Conservation (phyloP, 495 filamentous ascomycete species). For the Aspergillus funiculosus region DNA sequence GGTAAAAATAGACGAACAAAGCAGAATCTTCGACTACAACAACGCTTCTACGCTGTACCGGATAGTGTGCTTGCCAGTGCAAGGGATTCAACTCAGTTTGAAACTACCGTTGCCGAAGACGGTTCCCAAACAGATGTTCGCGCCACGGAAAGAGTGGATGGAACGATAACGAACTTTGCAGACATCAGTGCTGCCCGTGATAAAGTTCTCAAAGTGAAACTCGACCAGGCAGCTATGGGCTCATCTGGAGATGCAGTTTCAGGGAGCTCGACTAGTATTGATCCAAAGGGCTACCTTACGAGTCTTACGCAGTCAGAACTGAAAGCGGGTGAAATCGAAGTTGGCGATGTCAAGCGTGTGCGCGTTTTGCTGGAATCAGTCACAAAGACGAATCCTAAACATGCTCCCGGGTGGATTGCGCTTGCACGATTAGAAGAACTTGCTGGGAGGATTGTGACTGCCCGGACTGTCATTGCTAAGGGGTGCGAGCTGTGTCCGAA, state of each 20-base stretch:
- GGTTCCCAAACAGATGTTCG: constrained; percentile 47
- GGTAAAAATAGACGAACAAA: constrained; percentile 84
- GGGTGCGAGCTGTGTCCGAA: constrained; percentile 89
- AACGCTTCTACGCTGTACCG: constrained; percentile 92
- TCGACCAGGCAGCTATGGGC: constrained; percentile 80
- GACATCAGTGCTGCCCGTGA: constrained; percentile 93
- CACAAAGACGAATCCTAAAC: constrained; percentile 90
- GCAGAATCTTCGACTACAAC: constrained; percentile 66
- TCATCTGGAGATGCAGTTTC: constrained; percentile 62
- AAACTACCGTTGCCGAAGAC: constrained; percentile 78
- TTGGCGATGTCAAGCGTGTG: constrained; percentile 95
- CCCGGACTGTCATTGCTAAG: constrained; percentile 74
- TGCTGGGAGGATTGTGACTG: constrained; percentile 82
- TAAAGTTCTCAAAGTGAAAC: constrained; percentile 82
- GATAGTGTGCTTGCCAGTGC: constrained; percentile 93
- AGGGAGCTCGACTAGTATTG: constrained; percentile 85
- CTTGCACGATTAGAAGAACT: constrained; percentile 87
- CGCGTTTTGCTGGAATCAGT: constrained; percentile 88
- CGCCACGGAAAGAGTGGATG: constrained; percentile 54
- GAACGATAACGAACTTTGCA: constrained; percentile 96
- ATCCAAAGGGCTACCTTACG: constrained; percentile 93
- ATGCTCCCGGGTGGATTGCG: constrained; percentile 95
- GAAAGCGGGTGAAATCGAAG: constrained; percentile 70
- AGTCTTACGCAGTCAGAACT: constrained; percentile 74
- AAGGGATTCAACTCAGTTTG: constrained; percentile 70